phyloP scores from a whole-genome alignment of 352 stramenopile species.

The Globisporangium nodosum region DNA sequence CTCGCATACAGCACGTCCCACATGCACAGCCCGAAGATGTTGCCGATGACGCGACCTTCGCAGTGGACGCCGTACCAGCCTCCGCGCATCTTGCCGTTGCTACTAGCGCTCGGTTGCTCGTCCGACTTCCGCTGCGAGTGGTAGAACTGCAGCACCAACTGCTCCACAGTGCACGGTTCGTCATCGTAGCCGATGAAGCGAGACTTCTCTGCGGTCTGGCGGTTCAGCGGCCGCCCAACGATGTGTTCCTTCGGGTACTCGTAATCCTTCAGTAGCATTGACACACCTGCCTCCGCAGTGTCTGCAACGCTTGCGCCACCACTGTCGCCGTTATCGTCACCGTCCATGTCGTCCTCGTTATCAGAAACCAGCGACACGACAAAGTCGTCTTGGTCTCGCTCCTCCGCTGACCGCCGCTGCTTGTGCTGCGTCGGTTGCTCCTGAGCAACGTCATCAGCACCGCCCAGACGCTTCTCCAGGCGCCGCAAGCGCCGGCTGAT shows the following conservation, averaged over 20 bases:
- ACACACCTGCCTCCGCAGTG: neutral
- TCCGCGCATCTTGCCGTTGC: constrained; percentile 10
- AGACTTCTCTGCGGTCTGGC: constrained; percentile 70
- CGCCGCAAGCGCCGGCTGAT: constrained; percentile 45
- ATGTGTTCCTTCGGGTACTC: constrained; percentile 46
- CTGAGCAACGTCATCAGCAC: neutral
- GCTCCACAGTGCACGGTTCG: constrained; percentile 78
- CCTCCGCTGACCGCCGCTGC: neutral
- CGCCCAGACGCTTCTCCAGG: constrained; percentile 22
- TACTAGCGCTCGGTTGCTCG: constrained; percentile 4
- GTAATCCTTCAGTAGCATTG: constrained; percentile 14
- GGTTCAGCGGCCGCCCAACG: constrained; percentile 67
- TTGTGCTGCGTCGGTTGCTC: neutral
- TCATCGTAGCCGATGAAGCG: constrained; percentile 87
- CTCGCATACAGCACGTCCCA: constrained; percentile 82
- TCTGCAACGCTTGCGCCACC: neutral
- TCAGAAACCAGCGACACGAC: constrained; percentile 16
- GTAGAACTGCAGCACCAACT: constrained; percentile 81
- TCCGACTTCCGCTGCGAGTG: constrained; percentile 19
- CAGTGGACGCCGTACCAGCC: constrained; percentile 87
- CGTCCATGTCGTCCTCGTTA: constrained; percentile 3
- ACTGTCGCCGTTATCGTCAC: neutral
- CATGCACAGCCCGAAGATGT: constrained; percentile 84
- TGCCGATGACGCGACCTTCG: constrained; percentile 63
- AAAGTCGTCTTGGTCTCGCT: constrained; percentile 6